Percentiles rank a stretch among this genome's conserved stretches.
Evolutionary conservation across 2,329 filamentous ascomycete species (phyloP).

Genomic region (Fusarium lateritium): DNA sequence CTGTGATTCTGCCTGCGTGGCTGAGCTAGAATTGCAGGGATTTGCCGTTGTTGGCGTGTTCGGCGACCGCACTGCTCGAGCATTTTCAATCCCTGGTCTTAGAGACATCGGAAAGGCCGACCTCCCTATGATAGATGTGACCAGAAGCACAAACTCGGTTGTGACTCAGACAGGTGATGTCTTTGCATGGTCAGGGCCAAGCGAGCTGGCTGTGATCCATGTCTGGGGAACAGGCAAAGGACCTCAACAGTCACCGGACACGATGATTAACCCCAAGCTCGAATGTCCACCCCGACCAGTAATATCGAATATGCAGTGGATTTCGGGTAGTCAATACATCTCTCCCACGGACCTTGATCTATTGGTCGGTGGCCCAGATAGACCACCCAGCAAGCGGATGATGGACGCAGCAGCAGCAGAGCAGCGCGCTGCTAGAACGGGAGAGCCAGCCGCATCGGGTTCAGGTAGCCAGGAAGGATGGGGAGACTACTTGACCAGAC

Average conservation of each 20-base stretch:
- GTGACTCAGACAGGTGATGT: constrained; percentile 86
- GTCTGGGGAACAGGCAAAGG: constrained; percentile 83
- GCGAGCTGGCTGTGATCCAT: constrained; percentile 86
- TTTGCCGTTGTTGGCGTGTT: constrained; percentile 88
- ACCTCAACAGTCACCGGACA: constrained; percentile 76
- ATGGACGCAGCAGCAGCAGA: constrained; percentile 83
- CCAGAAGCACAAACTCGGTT: constrained; percentile 76
- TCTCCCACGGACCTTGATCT: constrained; percentile 90
- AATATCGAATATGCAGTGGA: constrained; percentile 97
- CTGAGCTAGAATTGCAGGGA: constrained; percentile 80
- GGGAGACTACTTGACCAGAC: constrained; percentile 86
- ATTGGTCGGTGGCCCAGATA: constrained; percentile 88
- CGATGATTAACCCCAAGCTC: constrained; percentile 82
- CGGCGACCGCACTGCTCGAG: constrained; percentile 83
- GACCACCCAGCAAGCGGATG: constrained; percentile 92
- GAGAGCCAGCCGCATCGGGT: constrained; percentile 49
- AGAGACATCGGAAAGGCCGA: constrained; percentile 83
- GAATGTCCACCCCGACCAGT: constrained; percentile 85
- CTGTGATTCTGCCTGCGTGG: constrained; percentile 85
- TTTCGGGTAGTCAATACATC: constrained; percentile 93
- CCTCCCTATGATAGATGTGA: constrained; percentile 80
- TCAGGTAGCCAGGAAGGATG: constrained; percentile 70
- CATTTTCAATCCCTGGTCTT: constrained; percentile 88
- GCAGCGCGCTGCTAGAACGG: constrained; percentile 69
- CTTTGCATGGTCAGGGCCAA: constrained; percentile 89